Evolutionary conservation across 345 rosid species (phyloP), one percentile per base, ranked within the genome.

Genomic region (Salix arbutifolia): DNA sequence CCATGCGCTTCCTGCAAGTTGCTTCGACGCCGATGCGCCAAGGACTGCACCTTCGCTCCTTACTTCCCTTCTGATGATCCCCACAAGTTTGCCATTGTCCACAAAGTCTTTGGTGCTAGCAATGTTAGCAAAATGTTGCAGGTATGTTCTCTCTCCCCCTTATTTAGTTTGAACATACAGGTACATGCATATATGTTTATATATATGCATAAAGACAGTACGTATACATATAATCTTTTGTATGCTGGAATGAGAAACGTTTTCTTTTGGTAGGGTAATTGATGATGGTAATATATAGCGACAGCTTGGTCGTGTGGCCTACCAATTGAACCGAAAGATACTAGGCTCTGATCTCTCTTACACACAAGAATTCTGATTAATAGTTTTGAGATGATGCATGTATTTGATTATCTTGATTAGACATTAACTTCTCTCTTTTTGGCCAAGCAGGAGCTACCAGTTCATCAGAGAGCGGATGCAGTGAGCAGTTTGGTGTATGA

Each of bases 401-500:
- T 9, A 58, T n/a, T 9, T 10, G 64, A 12, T n/a, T 56, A 56
- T 56, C 28, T n/a, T 56, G 10, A 58, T 1, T 58, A 58, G 28
- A 58, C 64, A 58, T 23, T 9, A 23, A 58, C 64, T 3, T 58
- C 25, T n/a, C 25, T 25, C 25, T 58, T 23, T 58, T n/a, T 58
- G 64, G 28, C 64, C 11, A 23, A 58, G 64, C 81, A 81, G 84
- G 84, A 81, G 33, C 81, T 81, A 21, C 77, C 81, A 28, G 74
- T 72, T 19, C 76, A 77, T 61, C 80, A 77, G 48, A 77, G 84
- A 67, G 81, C 80, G 28, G 84, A 81, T 69, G 84, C 84, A 42
- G 84, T 81, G 72, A 81, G 84, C 76, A 81, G 84, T 67, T 46
- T 81, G 66, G 81, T 81, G 62, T 77, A 81, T 61, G 84, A 81